Percentiles rank a stretch among this genome's conserved stretches.
Evolutionary conservation across 345 rosid genomes (phyloP).

Genomic region (Ceriops tagal): DNA sequence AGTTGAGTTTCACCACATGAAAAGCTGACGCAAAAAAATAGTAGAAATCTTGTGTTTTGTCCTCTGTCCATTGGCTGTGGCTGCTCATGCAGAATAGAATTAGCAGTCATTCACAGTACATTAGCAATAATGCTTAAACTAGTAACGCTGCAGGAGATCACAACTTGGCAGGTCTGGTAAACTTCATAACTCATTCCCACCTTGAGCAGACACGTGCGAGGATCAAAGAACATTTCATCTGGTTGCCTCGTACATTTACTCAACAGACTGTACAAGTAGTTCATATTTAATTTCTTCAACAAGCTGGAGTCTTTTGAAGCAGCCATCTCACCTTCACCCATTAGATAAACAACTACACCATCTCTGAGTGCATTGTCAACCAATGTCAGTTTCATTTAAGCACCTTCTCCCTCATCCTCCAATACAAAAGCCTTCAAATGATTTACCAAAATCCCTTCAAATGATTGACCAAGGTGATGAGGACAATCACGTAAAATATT

Average conservation of each 20-base stretch:
- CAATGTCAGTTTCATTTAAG: background rate
- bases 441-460: background rate
- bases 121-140: too few relatives aligned
- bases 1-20: too few relatives aligned
- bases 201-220: conserved; percentile 49
- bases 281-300: conserved; percentile 34
- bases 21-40: too few relatives aligned
- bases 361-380: conserved; percentile 22
- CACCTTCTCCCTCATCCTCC: background rate
- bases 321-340: conserved; percentile 47
- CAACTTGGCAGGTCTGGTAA: too few relatives aligned
- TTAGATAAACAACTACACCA: conserved; percentile 42
- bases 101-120: too few relatives aligned
- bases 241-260: conserved; percentile 40
- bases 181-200: conserved; percentile 56
- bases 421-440: background rate
- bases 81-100: too few relatives aligned
- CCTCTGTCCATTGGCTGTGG: too few relatives aligned
- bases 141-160: too few relatives aligned
- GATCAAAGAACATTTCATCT: conserved; percentile 39
- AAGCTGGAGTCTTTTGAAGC: conserved; percentile 33
- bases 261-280: conserved; percentile 40
- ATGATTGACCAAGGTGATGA: conserved; percentile 18
- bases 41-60: too few relatives aligned
- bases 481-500: conserved; percentile 21